Evolutionary conservation across 345 rosid genomes (phyloP), one percentile per base, ranked within the genome.

Genomic region (Lumnitzera littorea): DNA sequence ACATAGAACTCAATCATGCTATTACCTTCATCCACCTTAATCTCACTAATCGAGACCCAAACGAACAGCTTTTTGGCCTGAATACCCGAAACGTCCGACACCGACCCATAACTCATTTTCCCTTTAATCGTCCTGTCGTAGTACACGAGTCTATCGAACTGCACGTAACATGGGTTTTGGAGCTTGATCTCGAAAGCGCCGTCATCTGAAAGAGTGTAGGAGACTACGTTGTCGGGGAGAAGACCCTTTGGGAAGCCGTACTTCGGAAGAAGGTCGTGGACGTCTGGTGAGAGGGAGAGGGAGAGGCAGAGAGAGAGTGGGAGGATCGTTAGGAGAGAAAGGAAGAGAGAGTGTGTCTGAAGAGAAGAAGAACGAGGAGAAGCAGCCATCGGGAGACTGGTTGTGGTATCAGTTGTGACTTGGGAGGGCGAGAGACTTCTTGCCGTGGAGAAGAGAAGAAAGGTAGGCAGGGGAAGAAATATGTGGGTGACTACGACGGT

Each of bases 231-330:
- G 64, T 63, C 64, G 0, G 97, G 97, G 50, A 90, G 51, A 24
- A 87, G 76, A 31, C 97, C 97, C 62, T 71, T 80, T 0, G 97
- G 97, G 17, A 90, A 76, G 23, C 90, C 90, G 66, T 74, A 85
- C 25, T 15, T 10, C 0, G 82, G 83, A 50, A 91, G 91, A 55
- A 88, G 76, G 64, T 91, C 96, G 56, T 86, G 91, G 67, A 84
- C 59, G 67, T 88, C 94, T 13, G 13, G 53, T 24, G 48, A 41
- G 16, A 56, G 23, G 56, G 50, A 58, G 16, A 61, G 62, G 9
- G 14, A 25, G 60, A 56, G 70, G 48, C 62, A 62, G 57, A 57
- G 64, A 59, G 70, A 63, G 75, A 70, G 31, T 51, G 60, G 47
- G 8, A 64, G 60, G 52, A 20, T 20, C 20, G 20, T 20, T 20